Base-by-base conservation (phyloP, 441 rosid species). In the Brassica hybrid region DNA sequence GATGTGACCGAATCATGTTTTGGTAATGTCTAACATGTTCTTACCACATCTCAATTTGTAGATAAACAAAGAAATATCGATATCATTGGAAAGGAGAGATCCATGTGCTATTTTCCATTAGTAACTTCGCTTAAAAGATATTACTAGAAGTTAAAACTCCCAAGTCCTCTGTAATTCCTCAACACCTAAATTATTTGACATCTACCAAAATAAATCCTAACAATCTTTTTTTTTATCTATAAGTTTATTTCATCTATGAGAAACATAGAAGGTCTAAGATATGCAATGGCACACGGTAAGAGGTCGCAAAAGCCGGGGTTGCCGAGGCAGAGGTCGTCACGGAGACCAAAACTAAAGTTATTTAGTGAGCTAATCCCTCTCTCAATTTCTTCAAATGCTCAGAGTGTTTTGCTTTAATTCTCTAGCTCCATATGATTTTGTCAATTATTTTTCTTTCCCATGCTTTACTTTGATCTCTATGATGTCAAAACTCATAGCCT, bases 1-100 rank as follows among this genome's bases (percentile, higher is more conserved):
- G 73, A 70, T 70, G 76, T 79, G 82, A 59, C 19, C 65, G 48
- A 10, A 68, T 80, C 78, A 76, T 80, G 83, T 34, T 14, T 38
- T 38, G 17, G 12, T 76, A 54, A 71, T 67, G 77, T 76, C 63
- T 25, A 71, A 10, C 80, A 80, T 80, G 77, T 76, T 80, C 73
- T 18, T 54, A 43, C 14, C 69, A 80, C 74, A 58, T 36, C 74
- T 69, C 17, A 57, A 14, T 56, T 17, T 43, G 19, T n/a, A 32
- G 0, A 61, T 62, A 64, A 64, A 64, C 6, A 79, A 56, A 32
- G 4, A 61, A 18, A 2, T 56, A 10, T 36, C 13, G 38, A 52
- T 52, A 52, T 52, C 58, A 52, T 52, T 52, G 19, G 58, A 2
- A 16, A 7, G 7, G 58, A 32, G 21, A 48, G 9, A 36, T 50